These are phyloP conservation scores for Coemansia sp. DNA, from an alignment of 192 early-diverging fungal species.

Conservation along the genomic window DNA sequence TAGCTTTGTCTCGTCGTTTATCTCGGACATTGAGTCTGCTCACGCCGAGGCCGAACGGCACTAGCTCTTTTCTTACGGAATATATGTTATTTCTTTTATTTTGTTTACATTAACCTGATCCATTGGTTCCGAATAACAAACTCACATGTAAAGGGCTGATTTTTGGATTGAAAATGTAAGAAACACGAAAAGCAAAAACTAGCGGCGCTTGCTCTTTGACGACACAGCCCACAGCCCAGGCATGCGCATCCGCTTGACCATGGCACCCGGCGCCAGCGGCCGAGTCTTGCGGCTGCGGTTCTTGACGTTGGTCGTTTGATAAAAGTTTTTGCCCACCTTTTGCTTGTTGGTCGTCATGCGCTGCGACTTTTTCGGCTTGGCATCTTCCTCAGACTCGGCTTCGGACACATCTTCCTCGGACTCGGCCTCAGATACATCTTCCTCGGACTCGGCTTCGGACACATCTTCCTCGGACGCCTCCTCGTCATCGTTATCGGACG, in stretches of 20 bases:
- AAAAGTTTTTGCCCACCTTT: conserved; percentile 89
- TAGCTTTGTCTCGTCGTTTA: conserved; percentile 66
- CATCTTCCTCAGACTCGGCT: conserved; percentile 11
- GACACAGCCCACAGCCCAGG: conserved; percentile 49
- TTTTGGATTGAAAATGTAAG: neutral
- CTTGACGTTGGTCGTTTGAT: conserved; percentile 93
- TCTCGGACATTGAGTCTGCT: conserved; percentile 35
- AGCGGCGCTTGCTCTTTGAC: conserved; percentile 19
- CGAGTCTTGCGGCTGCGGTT: conserved; percentile 83
- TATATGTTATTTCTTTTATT: neutral
- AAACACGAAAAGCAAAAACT: neutral
- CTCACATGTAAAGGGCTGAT: no score
- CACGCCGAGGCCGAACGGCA: conserved; percentile 9
- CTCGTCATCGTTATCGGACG: conserved; percentile 14
- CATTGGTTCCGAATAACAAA: no score
- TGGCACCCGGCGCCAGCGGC: conserved; percentile 62
- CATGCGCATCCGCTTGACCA: conserved; percentile 52
- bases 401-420: conserved; percentile 12
- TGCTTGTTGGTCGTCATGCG: conserved; percentile 92
- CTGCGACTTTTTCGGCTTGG: conserved; percentile 59
- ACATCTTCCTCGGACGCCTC: conserved; percentile 16
- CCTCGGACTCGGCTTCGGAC: conserved; percentile 12
- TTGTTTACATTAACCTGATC: neutral
- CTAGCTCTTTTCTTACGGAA: conserved; percentile 3
- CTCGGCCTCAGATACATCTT: conserved; percentile 13